These are phyloP conservation scores for Acanthamoeba castellanii DNA, from an alignment of 208 protist genomes.

Conservation along the genomic window DNA sequence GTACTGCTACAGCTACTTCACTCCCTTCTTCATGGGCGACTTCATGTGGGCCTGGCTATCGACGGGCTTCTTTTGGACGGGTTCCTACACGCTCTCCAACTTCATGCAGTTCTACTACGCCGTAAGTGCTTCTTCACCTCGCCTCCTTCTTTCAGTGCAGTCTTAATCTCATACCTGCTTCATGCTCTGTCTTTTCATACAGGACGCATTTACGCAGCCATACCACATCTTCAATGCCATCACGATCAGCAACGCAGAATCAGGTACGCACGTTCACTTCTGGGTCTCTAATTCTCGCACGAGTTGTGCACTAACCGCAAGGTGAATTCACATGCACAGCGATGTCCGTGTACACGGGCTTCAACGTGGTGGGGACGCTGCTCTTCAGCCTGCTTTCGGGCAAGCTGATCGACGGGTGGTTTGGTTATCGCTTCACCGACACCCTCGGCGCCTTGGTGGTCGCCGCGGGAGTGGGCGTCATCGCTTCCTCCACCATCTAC, in stretches of 20 bases:
- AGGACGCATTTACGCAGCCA: not conserved
- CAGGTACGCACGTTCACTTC: not conserved
- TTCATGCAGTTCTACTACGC: constrained; percentile 33
- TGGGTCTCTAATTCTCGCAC: no score
- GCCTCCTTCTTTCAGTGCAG: not conserved
- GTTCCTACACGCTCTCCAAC: not conserved
- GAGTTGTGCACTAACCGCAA: no score
- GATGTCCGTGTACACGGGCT: not conserved
- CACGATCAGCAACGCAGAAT: not conserved
- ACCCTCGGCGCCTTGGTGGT: not conserved
- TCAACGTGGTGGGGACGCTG: constrained; percentile 4
- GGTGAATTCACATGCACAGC: not conserved
- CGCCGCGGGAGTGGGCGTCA: not conserved
- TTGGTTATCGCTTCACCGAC: not conserved
- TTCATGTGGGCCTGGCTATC: constrained; percentile 18
- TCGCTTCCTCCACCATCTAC: not conserved
- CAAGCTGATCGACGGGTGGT: constrained; percentile 23
- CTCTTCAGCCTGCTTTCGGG: not conserved
- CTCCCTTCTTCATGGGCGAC: not conserved
- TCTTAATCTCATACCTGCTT: not conserved
- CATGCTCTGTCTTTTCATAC: not conserved
- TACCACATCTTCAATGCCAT: not conserved
- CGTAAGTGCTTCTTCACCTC: not conserved
- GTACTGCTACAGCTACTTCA: constrained; percentile 14
- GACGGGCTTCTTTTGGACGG: constrained; percentile 2